Conservation (phyloP, 768 basidiomycete species). For the Boletus sp. region DNA sequence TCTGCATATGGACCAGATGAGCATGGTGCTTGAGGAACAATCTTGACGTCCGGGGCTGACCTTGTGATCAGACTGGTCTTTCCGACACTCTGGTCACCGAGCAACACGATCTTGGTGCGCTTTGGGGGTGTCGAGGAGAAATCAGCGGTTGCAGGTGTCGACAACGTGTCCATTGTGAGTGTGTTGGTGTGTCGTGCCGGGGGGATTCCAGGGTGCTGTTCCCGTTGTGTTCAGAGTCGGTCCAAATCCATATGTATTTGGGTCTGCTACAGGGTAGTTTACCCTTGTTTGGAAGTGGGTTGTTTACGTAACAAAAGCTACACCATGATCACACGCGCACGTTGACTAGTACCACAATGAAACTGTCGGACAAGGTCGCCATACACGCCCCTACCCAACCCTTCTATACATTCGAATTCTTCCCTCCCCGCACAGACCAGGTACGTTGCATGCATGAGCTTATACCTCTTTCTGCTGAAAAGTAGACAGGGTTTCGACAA, state of each 20-base stretch:
- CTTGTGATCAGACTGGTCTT: conserved; percentile 98
- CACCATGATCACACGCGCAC: not conserved
- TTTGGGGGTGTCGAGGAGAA: conserved; percentile 88
- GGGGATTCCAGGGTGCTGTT: not conserved
- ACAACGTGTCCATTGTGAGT: conserved; percentile 45
- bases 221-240: conserved; percentile 2
- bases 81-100: conserved; percentile 97
- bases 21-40: not conserved
- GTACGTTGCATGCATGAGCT: conserved; percentile 33
- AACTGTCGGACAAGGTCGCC: conserved; percentile 67
- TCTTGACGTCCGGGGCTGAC: conserved; percentile 39
- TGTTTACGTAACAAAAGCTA: conserved; percentile 4
- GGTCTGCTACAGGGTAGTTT: conserved; percentile 12
- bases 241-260: conserved; percentile 12
- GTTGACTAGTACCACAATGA: conserved; percentile 43
- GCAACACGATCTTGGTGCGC: conserved; percentile 92
- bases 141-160: conserved; percentile 73
- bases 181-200: not conserved
- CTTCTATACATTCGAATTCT: conserved; percentile 95
- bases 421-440: conserved; percentile 92
- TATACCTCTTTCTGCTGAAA: conserved; percentile 2
- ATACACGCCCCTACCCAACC: conserved; percentile 45
- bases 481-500: conserved; percentile 80
- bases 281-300: conserved; percentile 23
- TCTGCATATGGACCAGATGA: conserved; percentile 39